phyloP scores from a whole-genome alignment of 768 basidiomycete genomes.

The Pisolithus sp. region DNA sequence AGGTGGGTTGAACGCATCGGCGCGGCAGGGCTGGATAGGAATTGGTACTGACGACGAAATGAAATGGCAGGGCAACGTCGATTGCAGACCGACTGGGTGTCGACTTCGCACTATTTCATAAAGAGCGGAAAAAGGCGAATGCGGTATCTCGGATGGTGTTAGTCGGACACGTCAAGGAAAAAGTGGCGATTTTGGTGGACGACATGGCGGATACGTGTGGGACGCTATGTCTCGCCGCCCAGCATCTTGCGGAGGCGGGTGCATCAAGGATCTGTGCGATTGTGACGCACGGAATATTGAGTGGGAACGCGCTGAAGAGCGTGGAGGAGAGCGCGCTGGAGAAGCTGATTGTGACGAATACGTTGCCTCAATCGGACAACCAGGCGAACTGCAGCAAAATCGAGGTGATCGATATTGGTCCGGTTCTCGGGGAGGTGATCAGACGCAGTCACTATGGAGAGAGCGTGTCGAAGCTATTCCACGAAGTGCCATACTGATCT shows the following conservation, averaged over 20 bases:
- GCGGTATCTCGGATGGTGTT: slow-evolving; percentile 93
- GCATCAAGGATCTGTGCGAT: slow-evolving; percentile 82
- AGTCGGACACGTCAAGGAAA: slow-evolving; percentile 89
- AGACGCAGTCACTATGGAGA: slow-evolving; percentile 96
- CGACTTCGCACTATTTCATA: slow-evolving; percentile 98
- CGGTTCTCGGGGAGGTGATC: slow-evolving; percentile 94
- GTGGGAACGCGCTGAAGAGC: slow-evolving; percentile 75
- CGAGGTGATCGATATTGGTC: slow-evolving; percentile 91
- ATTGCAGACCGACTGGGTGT: slow-evolving; percentile 94
- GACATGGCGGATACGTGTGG: slow-evolving; percentile 99
- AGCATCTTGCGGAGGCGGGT: slow-evolving; percentile 84
- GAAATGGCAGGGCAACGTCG: slow-evolving; percentile 73
- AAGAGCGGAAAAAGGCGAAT: slow-evolving; percentile 96
- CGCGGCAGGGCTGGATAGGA: neutral
- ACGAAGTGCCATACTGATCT: slow-evolving; percentile 80
- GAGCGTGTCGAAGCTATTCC: slow-evolving; percentile 82
- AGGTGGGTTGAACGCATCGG: slow-evolving; percentile 43
- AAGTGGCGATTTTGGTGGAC: slow-evolving; percentile 92
- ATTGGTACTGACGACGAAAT: slow-evolving; percentile 11
- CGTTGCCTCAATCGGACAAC: slow-evolving; percentile 84
- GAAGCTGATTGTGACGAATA: slow-evolving; percentile 97
- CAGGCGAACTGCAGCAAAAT: slow-evolving; percentile 68
- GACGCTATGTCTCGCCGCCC: slow-evolving; percentile 87
- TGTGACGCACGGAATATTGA: slow-evolving; percentile 95
- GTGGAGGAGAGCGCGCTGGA: slow-evolving; percentile 73